Conservation (phyloP, 2,329 filamentous ascomycete species). For the Alternaria sp. region DNA sequence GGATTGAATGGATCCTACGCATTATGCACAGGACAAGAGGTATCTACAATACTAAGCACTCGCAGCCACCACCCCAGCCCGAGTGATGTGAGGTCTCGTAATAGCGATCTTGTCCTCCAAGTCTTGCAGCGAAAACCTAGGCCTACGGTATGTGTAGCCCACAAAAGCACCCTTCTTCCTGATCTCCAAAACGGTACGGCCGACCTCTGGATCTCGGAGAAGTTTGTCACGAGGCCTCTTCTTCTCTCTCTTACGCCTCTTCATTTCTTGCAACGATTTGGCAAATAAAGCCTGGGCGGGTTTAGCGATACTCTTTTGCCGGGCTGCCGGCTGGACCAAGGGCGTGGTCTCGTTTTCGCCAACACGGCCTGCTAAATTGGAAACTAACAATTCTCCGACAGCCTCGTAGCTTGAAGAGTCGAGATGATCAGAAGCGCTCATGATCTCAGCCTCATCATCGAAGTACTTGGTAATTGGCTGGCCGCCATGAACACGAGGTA, state of each 20-base stretch:
- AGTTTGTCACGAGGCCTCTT: conserved; percentile 87
- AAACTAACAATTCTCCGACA: background rate
- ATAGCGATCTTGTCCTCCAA: conserved; percentile 32
- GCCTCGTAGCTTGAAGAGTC: conserved; percentile 47
- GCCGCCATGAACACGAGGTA: conserved; percentile 71
- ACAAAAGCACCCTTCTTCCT: conserved; percentile 85
- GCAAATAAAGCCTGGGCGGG: conserved; percentile 5
- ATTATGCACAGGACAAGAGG: background rate
- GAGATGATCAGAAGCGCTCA: conserved; percentile 50
- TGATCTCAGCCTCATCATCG: conserved; percentile 78
- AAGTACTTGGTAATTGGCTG: conserved; percentile 81
- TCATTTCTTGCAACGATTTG: conserved; percentile 26
- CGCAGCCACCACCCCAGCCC: conserved; percentile 15
- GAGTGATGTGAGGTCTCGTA: conserved; percentile 1
- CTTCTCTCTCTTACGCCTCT: conserved; percentile 70
- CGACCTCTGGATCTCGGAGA: conserved; percentile 75
- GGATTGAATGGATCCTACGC: background rate
- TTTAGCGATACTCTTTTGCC: background rate
- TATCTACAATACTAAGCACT: conserved; percentile 5
- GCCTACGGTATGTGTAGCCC: conserved; percentile 84
- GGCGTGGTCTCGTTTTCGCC: conserved; percentile 6
- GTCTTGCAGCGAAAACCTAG: conserved; percentile 44
- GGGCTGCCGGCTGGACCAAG: background rate
- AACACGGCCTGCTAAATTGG: background rate
- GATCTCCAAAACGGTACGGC: conserved; percentile 75